Base-by-base conservation (phyloP, 202 grass and related monocot species). In the Carex arenaria region DNA sequence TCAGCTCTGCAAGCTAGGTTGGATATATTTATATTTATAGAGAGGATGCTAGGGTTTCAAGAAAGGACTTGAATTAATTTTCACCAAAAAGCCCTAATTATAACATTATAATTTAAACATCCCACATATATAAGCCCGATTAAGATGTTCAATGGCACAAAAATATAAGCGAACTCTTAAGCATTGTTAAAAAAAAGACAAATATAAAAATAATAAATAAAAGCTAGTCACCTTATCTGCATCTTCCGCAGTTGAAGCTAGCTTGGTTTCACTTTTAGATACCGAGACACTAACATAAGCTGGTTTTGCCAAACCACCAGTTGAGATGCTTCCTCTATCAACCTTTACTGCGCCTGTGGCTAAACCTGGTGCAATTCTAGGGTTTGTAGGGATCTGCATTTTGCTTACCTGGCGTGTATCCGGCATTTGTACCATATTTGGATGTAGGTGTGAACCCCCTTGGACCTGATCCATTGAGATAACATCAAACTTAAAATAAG, bases 361-460 rank as follows among this genome's bases (percentile, higher is more conserved):
- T 72, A 94, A 87, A 86, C 91, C 87, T 75, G 95, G 82, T 84
- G 88, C 89, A 87, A 98, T 98, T 91, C 83, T 90, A 88, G 95
- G 94, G 85, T 94, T 93, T 62, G 80, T 86, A 68, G 87, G 87
- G 73, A 92, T 83, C 83, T 93, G 95, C 78, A 93, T 83, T 91
- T 98, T 98, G 78, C 83, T 93, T 92, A 93, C 89, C 14, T 83
- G 86, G 18, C 31, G 86, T 85, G 63, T 60, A 80, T 87, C 87
- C 56, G 60, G 64, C 80, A 73, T 45, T 15, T 68, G 64, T 26
- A 61, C 40, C 38, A 64, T 67, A 64, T 82, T 79, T 18, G 22
- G 78, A 17, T 40, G 78, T 62, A 71, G 61, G 32, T 68, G 83
- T 15, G 67, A 78, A 78, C 53, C 23, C 8, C 36, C 74, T 78